Conservation (phyloP, 345 rosid species). For the Gossypium mustelinum region DNA sequence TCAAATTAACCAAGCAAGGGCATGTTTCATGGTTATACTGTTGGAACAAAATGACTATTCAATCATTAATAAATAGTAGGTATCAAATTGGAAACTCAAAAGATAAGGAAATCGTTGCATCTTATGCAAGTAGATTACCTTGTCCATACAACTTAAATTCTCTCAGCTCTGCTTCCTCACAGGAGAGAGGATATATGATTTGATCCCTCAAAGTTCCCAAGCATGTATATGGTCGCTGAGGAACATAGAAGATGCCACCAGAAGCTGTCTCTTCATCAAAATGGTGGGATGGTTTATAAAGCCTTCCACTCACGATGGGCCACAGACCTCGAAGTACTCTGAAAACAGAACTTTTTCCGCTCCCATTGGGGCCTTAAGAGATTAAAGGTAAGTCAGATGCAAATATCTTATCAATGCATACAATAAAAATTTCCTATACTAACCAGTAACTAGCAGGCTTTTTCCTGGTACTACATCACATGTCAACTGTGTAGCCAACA, state of each 20-base stretch:
- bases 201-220: slow-evolving; percentile 98
- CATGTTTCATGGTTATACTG: background rate
- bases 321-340: slow-evolving; percentile 92
- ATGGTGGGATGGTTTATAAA: slow-evolving; percentile 61
- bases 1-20: background rate
- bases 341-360: slow-evolving; percentile 95
- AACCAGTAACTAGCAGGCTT: slow-evolving; percentile 97
- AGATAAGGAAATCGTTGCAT: slow-evolving; percentile 9
- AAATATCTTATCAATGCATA: slow-evolving; percentile 18
- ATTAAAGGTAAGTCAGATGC: slow-evolving; percentile 26
- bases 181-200: slow-evolving; percentile 92
- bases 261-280: slow-evolving; percentile 47
- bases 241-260: slow-evolving; percentile 84
- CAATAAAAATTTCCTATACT: slow-evolving; percentile 26
- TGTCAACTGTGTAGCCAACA: slow-evolving; percentile 81
- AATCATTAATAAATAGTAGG: background rate
- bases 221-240: slow-evolving; percentile 94
- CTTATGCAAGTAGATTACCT: slow-evolving; percentile 43
- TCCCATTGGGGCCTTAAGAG: slow-evolving; percentile 86
- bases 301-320: slow-evolving; percentile 83
- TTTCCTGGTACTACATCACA: slow-evolving; percentile 70
- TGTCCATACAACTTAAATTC: slow-evolving; percentile 41
- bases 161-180: slow-evolving; percentile 65
- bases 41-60: background rate
- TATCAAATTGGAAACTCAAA: slow-evolving; percentile 10